Percentiles rank a stretch among this genome's conserved stretches.
These are phyloP conservation scores for Periglandula ipomoeae DNA, from an alignment of 2,329 filamentous ascomycete genomes.

Conservation along the genomic window DNA sequence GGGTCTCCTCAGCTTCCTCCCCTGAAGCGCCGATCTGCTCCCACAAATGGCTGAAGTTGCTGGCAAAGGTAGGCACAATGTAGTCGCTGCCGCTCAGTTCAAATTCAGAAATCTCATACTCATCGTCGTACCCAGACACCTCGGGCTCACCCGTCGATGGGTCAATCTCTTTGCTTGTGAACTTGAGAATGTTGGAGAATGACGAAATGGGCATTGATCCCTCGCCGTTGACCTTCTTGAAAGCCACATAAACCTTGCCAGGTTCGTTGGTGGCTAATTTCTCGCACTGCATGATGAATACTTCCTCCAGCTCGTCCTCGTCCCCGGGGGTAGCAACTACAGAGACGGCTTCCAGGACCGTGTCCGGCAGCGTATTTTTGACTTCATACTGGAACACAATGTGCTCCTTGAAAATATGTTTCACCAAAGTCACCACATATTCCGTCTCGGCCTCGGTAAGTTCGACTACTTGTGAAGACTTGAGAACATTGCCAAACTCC, in stretches of 20 bases:
- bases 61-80: conserved; percentile 83
- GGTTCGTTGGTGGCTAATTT: conserved; percentile 77
- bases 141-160: conserved; percentile 89
- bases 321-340: conserved; percentile 72
- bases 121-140: conserved; percentile 87
- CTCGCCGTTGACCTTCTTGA: conserved; percentile 74
- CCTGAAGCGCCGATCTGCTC: conserved; percentile 83
- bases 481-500: conserved; percentile 82
- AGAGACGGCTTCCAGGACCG: conserved; percentile 81
- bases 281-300: conserved; percentile 86
- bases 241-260: conserved; percentile 90
- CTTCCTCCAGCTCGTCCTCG: conserved; percentile 77
- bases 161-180: conserved; percentile 96
- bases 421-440: conserved; percentile 87
- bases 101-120: conserved; percentile 93
- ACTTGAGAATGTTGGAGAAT: conserved; percentile 91
- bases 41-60: conserved; percentile 94
- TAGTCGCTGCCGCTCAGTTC: conserved; percentile 90
- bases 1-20: conserved; percentile 83
- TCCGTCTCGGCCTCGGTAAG: conserved; percentile 96
- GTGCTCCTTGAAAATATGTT: conserved; percentile 97
- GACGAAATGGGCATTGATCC: conserved; percentile 66
- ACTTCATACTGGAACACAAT: conserved; percentile 94
- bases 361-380: conserved; percentile 92
- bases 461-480: conserved; percentile 77